These are phyloP conservation scores for Saccharomycopsis hybrid DNA, from an alignment of 1,139 yeast species.

Conservation along the genomic window DNA sequence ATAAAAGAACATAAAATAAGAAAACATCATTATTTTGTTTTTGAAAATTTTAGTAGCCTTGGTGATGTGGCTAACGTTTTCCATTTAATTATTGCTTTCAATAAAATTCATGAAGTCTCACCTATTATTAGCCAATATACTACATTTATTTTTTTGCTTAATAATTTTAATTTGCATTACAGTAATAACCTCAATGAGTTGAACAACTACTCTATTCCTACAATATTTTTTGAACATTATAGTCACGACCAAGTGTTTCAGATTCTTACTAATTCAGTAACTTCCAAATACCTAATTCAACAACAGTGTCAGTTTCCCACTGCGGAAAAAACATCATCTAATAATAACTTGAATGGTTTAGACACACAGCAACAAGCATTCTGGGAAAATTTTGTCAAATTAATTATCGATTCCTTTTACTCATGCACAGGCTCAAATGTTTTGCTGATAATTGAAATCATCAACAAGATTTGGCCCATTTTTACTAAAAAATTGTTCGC, in stretches of 20 bases:
- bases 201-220: constrained; percentile 9
- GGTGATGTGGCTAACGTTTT: constrained; percentile 1
- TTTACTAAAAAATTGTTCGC: constrained; percentile 38
- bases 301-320: constrained; percentile 6
- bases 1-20: background rate
- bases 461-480: constrained; percentile 43
- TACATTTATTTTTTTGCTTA: constrained; percentile 7
- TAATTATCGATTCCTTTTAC: constrained; percentile 46
- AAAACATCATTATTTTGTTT: constrained; percentile 3
- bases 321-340: background rate
- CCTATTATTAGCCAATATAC: background rate
- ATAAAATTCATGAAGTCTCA: constrained; percentile 2
- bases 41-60: constrained; percentile 8
- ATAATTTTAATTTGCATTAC: constrained; percentile 11
- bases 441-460: constrained; percentile 36
- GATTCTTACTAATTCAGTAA: constrained; percentile 12
- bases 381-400: constrained; percentile 43
- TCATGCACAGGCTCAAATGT: constrained; percentile 52
- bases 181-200: background rate
- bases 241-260: constrained; percentile 8
- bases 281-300: constrained; percentile 2
- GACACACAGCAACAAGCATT: constrained; percentile 27
- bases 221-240: constrained; percentile 16
- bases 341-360: background rate
- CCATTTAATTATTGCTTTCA: constrained; percentile 4